Conservation (phyloP, 805 yeast genomes). For the Wickerhamomyces bisporus region DNA sequence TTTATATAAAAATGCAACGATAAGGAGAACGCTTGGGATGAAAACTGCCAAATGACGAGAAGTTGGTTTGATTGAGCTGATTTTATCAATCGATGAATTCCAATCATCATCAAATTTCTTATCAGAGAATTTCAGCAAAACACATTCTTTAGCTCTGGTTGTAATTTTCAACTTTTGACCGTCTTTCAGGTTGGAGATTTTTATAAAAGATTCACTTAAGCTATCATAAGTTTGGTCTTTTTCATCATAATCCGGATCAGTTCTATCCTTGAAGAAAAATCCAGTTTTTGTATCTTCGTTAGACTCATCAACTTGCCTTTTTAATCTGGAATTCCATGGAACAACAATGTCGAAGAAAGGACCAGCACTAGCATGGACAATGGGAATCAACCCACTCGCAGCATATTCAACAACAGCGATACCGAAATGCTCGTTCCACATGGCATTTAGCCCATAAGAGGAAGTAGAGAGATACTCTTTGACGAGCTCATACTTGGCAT, state of each 20-base stretch:
- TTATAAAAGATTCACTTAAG: constrained; percentile 44
- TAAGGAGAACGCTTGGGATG: no score
- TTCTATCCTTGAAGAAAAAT: constrained; percentile 64
- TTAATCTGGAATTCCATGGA: constrained; percentile 35
- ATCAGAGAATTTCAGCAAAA: constrained; percentile 56
- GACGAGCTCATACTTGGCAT: constrained; percentile 67
- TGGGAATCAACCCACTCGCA: constrained; percentile 80
- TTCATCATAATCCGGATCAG: constrained; percentile 63
- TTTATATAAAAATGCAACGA: no score
- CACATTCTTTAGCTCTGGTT: constrained; percentile 39
- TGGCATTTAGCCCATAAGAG: constrained; percentile 81
- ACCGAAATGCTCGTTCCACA: constrained; percentile 99
- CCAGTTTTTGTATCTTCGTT: constrained; percentile 56
- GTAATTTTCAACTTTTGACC: constrained; percentile 38
- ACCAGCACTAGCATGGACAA: constrained; percentile 94
- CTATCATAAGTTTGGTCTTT: constrained; percentile 33
- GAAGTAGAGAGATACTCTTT: constrained; percentile 47
- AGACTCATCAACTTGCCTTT: constrained; percentile 23
- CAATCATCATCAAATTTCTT: constrained; percentile 49
- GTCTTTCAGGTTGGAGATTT: constrained; percentile 35
- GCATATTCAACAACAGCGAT: constrained; percentile 93
- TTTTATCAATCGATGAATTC: constrained; percentile 28
- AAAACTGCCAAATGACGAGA: background rate
- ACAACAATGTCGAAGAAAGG: constrained; percentile 84
- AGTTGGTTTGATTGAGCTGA: background rate